Evolutionary conservation across 805 yeast species (phyloP), one percentile per base, ranked within the genome.

Genomic region (Pichia nanzhaoensis): DNA sequence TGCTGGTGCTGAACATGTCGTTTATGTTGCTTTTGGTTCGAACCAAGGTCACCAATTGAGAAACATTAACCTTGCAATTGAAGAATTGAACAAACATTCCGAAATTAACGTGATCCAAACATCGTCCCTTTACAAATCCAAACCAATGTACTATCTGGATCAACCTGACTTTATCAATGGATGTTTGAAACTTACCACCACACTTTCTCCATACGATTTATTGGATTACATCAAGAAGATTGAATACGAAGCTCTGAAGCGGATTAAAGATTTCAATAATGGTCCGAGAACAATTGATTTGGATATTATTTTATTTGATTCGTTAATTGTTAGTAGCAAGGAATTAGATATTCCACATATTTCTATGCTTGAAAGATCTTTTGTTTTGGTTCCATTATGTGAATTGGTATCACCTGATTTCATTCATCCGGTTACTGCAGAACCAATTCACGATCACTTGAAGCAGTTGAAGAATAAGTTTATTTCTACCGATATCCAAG

Each of bases 251-350:
- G 74, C 73, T 13, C 67, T 90, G 31, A 69, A 75, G 5, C 69
- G 99, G 36, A 81, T 82, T 19, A 93, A 93, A 60, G 66, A 78
- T 36, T 73, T 87, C 52, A 90, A 84, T 13, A 93, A 93, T 60
- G 96, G 99, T 0, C 99, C 99, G 8, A 71, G 99, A 47, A 67
- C 86, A 12, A 84, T 93, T 43, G 99, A 93, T 58, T 70, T 93
- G 41, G 99, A 93, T 63, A 86, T 93, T 13, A 54, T 91, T 13
- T 65, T 91, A 19, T 91, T 79, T 59, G 93, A 80, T 56, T 69
- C 71, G 32, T 51, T 74, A 18, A 69, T 80, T 9, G 49, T 84
- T 37, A 82, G 82, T 59, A 67, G 74, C 1, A 67, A 73, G 0
- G 72, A 77, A 32, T 72, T 93, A 54, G 75, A 74, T 22, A 71